A percentile compares a stretch with the other conserved stretches of the same genome.
phyloP scores from a whole-genome alignment of 345 rosid species.

The Aurinia saxatilis region DNA sequence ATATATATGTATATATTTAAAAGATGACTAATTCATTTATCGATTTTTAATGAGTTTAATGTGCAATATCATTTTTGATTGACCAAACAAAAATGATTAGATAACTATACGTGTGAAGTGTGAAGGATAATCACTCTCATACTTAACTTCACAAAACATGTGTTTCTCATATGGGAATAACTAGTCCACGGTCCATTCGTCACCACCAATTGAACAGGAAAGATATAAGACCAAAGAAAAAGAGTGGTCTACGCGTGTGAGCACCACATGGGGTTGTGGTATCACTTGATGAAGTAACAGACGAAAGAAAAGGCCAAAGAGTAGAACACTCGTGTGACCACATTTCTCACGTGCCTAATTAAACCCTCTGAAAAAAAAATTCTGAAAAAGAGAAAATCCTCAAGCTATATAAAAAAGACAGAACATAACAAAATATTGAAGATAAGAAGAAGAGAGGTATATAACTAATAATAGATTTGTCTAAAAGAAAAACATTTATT shows the following conservation, averaged over 20 bases:
- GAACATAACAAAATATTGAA: background rate
- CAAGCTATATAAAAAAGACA: background rate
- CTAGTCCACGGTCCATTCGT: too few species aligned
- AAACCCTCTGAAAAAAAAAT: background rate
- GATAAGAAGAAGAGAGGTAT: background rate
- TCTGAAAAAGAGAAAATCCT: background rate
- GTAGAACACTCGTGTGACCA: background rate
- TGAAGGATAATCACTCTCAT: too few species aligned
- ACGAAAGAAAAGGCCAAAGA: background rate
- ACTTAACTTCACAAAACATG: too few species aligned
- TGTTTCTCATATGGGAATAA: too few species aligned
- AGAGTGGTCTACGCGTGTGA: background rate
- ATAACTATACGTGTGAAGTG: too few species aligned
- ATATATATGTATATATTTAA: too few species aligned
- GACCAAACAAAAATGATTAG: too few species aligned
- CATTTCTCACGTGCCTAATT: slow-evolving; percentile 13
- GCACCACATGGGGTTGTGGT: background rate
- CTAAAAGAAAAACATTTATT: background rate
- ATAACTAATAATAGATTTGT: background rate
- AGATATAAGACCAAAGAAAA: too few species aligned
- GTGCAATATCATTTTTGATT: too few species aligned
- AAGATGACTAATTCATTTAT: too few species aligned
- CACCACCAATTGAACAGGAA: too few species aligned
- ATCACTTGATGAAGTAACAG: background rate
- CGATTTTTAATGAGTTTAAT: too few species aligned